A percentile compares a stretch with the other conserved stretches of the same genome.
phyloP scores from a whole-genome alignment of 2,329 filamentous ascomycete species.

The Tolypocladium ophioglossoides region DNA sequence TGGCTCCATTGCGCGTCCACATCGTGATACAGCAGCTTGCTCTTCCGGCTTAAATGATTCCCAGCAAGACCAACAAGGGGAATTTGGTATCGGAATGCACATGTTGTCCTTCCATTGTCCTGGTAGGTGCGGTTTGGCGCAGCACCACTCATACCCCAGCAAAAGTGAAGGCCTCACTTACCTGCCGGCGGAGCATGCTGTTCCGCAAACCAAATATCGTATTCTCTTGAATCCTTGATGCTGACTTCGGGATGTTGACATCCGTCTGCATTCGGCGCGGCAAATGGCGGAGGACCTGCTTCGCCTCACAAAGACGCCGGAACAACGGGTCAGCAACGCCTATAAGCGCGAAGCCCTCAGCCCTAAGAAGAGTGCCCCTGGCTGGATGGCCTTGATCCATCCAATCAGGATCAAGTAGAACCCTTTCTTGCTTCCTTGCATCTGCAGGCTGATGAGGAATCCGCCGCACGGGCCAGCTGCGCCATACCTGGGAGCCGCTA shows the following conservation, averaged over 20 bases:
- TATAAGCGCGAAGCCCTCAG: background rate
- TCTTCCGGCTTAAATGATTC: too few relatives aligned
- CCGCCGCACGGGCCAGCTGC: background rate
- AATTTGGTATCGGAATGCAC: too few relatives aligned
- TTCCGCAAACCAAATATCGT: background rate
- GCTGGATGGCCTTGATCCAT: background rate
- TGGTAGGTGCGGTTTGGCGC: too few relatives aligned
- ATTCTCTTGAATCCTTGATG: background rate
- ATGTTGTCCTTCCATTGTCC: background rate
- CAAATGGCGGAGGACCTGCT: background rate
- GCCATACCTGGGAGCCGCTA: background rate
- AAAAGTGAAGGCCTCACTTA: too few relatives aligned
- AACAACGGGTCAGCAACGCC: background rate
- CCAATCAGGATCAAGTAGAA: background rate
- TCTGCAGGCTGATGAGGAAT: background rate
- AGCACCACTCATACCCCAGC: too few relatives aligned
- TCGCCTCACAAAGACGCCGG: background rate
- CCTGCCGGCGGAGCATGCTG: too few relatives aligned
- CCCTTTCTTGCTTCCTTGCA: background rate
- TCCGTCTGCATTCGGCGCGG: background rate
- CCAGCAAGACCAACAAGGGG: too few relatives aligned
- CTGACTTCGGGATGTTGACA: background rate
- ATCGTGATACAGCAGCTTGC: too few relatives aligned
- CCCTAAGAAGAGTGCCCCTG: background rate
- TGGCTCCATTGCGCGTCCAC: background rate